Evolutionary conservation across 2,329 filamentous ascomycete genomes (phyloP).

Genomic region (Fusarium proliferatum): DNA sequence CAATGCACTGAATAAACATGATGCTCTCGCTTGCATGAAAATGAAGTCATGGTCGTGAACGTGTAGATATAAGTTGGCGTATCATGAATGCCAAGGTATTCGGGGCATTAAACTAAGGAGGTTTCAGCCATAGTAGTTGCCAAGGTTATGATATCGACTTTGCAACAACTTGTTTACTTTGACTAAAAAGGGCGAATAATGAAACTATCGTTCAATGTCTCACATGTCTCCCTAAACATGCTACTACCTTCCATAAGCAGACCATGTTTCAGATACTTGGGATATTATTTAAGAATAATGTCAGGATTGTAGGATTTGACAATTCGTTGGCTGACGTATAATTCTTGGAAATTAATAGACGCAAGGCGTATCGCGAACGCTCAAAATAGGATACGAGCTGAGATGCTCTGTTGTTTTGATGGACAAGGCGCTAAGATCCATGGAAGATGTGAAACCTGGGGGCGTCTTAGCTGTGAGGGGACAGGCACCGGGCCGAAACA

Average conservation of each 20-base stretch:
- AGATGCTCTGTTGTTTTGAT: neutral
- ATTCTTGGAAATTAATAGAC: neutral
- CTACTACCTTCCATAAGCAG: neutral
- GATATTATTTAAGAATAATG: neutral
- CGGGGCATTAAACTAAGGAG: neutral
- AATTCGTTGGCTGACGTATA: neutral
- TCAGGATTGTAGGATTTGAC: neutral
- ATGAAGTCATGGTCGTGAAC: neutral
- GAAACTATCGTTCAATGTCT: neutral
- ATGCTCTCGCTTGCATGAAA: neutral
- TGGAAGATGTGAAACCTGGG: conserved; percentile 38
- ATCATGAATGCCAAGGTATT: neutral
- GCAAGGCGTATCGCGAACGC: conserved; percentile 26
- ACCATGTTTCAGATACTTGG: conserved; percentile 1
- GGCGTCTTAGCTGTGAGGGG: conserved; percentile 31
- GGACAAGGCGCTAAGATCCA: conserved; percentile 29
- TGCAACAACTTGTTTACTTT: neutral
- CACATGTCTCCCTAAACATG: neutral
- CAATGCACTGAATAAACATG: conserved; percentile 15
- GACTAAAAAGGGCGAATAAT: neutral
- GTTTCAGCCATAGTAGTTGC: neutral
- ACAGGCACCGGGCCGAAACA: conserved; percentile 30
- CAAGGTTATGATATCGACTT: neutral
- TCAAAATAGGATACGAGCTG: conserved; percentile 32
- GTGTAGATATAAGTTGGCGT: neutral